phyloP scores from a whole-genome alignment of 2,329 filamentous ascomycete genomes.

The Huntiella bhutanensis region DNA sequence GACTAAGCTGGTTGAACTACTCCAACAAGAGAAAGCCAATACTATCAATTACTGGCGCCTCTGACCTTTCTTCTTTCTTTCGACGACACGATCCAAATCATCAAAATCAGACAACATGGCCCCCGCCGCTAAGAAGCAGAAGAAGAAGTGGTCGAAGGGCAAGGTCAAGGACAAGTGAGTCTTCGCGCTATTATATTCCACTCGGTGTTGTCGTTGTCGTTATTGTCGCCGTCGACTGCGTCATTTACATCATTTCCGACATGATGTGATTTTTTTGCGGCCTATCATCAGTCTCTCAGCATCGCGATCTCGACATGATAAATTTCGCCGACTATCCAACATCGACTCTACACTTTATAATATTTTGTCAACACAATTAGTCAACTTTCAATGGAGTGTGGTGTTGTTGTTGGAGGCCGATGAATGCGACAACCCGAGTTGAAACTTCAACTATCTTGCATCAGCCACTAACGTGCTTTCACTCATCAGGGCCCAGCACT shows the following conservation, averaged over 20 bases:
- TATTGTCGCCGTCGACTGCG: not conserved
- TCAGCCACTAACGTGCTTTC: conserved; percentile 5
- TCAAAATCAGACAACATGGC: conserved; percentile 26
- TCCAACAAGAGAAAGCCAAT: conserved; percentile 11
- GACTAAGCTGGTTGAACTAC: conserved; percentile 9
- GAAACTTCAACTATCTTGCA: not conserved
- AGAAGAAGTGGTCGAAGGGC: conserved; percentile 33
- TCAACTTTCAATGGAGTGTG: no score
- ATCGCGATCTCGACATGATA: not conserved
- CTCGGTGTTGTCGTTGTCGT: not conserved
- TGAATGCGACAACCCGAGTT: no score
- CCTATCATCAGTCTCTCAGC: not conserved
- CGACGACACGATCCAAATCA: conserved; percentile 12
- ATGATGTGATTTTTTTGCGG: not conserved
- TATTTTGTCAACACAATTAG: no score
- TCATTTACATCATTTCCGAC: not conserved
- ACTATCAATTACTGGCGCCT: conserved; percentile 11
- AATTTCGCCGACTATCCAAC: not conserved
- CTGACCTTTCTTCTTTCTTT: conserved; percentile 11
- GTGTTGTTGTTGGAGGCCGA: no score
- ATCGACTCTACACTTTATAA: no score
- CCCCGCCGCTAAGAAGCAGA: conserved; percentile 31
- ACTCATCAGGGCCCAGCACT: conserved; percentile 62
- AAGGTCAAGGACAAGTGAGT: conserved; percentile 87
- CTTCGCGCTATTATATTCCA: not conserved